A percentile compares a stretch with the other conserved stretches of the same genome.
These are phyloP conservation scores for Trichoderma citrinoviride DNA, from an alignment of 2,329 filamentous ascomycete genomes.

Conservation along the genomic window DNA sequence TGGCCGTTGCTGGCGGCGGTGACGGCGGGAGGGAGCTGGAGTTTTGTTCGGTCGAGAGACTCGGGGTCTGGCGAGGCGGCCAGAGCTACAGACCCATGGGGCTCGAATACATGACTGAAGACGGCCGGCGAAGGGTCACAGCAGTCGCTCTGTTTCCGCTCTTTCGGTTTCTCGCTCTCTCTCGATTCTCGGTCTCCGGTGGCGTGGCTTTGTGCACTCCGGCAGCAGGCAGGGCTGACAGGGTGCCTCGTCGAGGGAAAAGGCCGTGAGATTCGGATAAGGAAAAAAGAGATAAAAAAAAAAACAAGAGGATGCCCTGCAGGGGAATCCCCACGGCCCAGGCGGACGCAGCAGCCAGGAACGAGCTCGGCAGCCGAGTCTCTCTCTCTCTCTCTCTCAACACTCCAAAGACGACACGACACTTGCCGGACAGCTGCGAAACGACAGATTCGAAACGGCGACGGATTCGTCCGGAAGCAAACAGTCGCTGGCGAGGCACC, in stretches of 20 bases:
- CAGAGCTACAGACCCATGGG: slow-evolving; percentile 47
- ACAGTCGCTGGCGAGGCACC: slow-evolving; percentile 19
- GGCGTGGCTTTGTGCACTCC: slow-evolving; percentile 22
- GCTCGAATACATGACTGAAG: slow-evolving; percentile 47
- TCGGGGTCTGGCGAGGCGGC: slow-evolving; percentile 45
- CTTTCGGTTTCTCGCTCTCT: slow-evolving; percentile 25
- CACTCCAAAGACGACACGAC: not conserved
- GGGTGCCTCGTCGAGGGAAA: slow-evolving; percentile 10
- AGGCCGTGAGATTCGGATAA: slow-evolving; percentile 14
- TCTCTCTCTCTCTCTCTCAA: too few species aligned
- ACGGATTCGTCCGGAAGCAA: slow-evolving; percentile 3
- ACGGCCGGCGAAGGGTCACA: slow-evolving; percentile 28
- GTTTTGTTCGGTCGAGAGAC: slow-evolving; percentile 26
- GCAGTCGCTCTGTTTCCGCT: slow-evolving; percentile 25
- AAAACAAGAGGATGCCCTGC: slow-evolving; percentile 12
- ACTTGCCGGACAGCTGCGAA: not conserved
- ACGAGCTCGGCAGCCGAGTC: slow-evolving; percentile 1
- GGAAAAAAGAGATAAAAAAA: not conserved
- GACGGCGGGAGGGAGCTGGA: slow-evolving; percentile 9
- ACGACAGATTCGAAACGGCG: slow-evolving; percentile 1
- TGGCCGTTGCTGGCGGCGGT: slow-evolving; percentile 16
- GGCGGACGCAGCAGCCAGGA: slow-evolving; percentile 15
- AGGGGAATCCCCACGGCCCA: slow-evolving; percentile 23
- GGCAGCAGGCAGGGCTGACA: slow-evolving; percentile 1
- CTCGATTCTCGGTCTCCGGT: not conserved